Percentiles rank a stretch among this genome's conserved stretches.
phyloP scores from a whole-genome alignment of 2,329 filamentous ascomycete species.

The Trematosphaeria pertusa region DNA sequence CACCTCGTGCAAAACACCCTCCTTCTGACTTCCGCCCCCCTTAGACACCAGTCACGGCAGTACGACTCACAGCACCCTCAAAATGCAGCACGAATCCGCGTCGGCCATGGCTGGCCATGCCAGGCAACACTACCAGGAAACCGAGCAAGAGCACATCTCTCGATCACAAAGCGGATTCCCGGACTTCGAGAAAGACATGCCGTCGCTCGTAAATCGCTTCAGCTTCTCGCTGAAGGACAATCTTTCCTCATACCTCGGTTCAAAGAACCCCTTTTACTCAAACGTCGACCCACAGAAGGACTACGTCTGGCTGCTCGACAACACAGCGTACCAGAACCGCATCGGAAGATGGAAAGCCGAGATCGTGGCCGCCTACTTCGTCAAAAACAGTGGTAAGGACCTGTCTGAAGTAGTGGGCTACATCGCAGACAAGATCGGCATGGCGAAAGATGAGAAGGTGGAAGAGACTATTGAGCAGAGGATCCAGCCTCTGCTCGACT shows the following conservation, averaged over 20 bases:
- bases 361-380: constrained; percentile 83
- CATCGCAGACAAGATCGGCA: constrained; percentile 72
- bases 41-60: constrained; percentile 26
- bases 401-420: constrained; percentile 73
- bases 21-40: constrained; percentile 41
- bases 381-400: constrained; percentile 71
- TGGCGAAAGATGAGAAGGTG: constrained; percentile 60
- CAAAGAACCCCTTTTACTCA: constrained; percentile 45
- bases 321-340: constrained; percentile 73
- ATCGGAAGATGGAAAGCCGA: constrained; percentile 75
- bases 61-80: constrained; percentile 20
- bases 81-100: constrained; percentile 35
- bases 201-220: constrained; percentile 40
- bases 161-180: constrained; percentile 37
- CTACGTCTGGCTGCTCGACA: constrained; percentile 88
- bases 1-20: constrained; percentile 41
- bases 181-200: constrained; percentile 47
- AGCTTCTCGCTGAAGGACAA: constrained; percentile 48
- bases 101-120: constrained; percentile 37
- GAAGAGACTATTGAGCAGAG: constrained; percentile 69
- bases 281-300: constrained; percentile 68
- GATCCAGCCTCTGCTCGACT: constrained; percentile 79
- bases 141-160: constrained; percentile 41
- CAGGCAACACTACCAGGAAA: constrained; percentile 39
- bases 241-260: constrained; percentile 48